phyloP scores from a whole-genome alignment of 2,329 filamentous ascomycete genomes.

The Lomentospora prolificans region DNA sequence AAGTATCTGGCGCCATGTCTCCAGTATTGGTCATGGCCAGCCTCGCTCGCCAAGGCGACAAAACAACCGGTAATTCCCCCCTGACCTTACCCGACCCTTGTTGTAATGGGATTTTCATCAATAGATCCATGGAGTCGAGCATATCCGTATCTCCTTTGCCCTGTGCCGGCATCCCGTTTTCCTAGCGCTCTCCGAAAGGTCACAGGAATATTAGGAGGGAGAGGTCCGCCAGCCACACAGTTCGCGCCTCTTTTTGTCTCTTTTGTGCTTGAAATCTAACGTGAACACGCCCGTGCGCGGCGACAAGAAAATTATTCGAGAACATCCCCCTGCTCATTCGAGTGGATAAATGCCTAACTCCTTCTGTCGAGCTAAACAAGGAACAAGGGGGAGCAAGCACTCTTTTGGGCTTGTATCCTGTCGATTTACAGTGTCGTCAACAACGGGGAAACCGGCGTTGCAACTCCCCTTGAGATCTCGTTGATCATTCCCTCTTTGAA shows the following conservation, averaged over 20 bases:
- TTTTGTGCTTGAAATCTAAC: neutral
- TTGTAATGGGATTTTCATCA: too few species aligned
- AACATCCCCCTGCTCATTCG: too few species aligned
- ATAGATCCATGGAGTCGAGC: too few species aligned
- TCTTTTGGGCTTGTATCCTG: too few species aligned
- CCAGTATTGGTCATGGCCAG: neutral
- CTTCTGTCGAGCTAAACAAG: too few species aligned
- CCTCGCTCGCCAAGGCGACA: neutral
- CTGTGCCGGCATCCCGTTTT: neutral
- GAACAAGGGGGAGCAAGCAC: too few species aligned
- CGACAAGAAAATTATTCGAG: neutral
- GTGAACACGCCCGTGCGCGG: neutral
- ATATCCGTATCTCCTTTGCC: neutral
- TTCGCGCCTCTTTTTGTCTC: neutral
- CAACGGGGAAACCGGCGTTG: too few species aligned
- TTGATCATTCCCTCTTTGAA: too few species aligned
- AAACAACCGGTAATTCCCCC: neutral
- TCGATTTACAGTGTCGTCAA: too few species aligned
- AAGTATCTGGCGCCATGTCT: neutral
- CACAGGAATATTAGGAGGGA: neutral
- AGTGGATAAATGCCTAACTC: too few species aligned
- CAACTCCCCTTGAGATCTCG: too few species aligned
- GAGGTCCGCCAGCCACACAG: neutral
- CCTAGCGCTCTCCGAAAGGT: too few species aligned
- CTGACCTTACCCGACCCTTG: neutral